Base-by-base conservation (phyloP, 805 yeast species). In the Debaryomyces castellii region DNA sequence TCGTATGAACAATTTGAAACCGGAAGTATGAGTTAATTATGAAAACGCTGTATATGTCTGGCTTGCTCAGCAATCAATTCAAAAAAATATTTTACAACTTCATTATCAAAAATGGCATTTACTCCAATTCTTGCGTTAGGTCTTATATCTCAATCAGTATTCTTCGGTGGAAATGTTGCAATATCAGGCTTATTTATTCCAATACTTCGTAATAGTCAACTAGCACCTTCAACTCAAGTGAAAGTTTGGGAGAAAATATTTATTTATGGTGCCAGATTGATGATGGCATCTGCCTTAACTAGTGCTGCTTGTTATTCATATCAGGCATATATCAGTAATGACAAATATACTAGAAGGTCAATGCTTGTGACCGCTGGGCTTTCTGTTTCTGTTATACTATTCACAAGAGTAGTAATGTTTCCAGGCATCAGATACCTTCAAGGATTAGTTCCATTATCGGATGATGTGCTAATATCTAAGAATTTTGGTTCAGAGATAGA, bases 161-260 rank as follows among this genome's bases (percentile, higher is more conserved):
- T 43, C 32, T 17, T 43, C 20, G 46, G 46, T n/a, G 41, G 41
- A 5, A 43, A 43, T 23, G 22, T 42, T 21, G 45, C 35, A 12
- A 18, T 43, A 6, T 43, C 46, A 9, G 20, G 24, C 14, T 20
- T 43, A 6, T 25, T 38, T 21, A 28, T 43, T 37, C 46, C 46
- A 22, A 30, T 37, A 9, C 18, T 43, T 18, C 41, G 30, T 11
- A n/a, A 38, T 10, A 22, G 16, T 18, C 14, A 21, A 4, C 7
- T 43, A 18, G 11, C 18, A 9, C 37, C 33, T 23, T n/a, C 24
- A 16, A 18, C 21, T 18, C 35, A 27, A 8, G 12, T 30, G 10
- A 36, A 17, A 18, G 2, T 35, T 4, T 43, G 33, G 32, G 25
- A 17, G 21, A 24, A 22, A 22, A 11, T 43, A 5, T 38, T 23